These are phyloP conservation scores for Phialocephala subalpina DNA, from an alignment of 2,329 filamentous ascomycete genomes.

Conservation along the genomic window DNA sequence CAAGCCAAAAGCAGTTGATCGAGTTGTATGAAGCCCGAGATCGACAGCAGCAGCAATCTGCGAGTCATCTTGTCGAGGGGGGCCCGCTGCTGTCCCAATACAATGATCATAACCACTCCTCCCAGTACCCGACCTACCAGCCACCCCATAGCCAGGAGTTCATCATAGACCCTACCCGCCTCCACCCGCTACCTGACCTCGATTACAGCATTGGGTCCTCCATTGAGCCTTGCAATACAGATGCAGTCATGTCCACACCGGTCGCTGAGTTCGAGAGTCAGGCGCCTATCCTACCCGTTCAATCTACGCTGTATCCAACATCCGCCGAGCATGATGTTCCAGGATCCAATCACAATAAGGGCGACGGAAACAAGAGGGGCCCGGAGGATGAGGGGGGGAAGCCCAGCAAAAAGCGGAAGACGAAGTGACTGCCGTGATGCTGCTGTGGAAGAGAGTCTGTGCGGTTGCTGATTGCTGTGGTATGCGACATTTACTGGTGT, in stretches of 20 bases:
- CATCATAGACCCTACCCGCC: slow-evolving; percentile 16
- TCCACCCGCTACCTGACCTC: slow-evolving; percentile 14
- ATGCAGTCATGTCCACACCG: slow-evolving; percentile 9
- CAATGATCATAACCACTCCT: slow-evolving; percentile 16
- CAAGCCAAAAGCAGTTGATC: slow-evolving; percentile 26
- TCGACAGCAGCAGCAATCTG: slow-evolving; percentile 18
- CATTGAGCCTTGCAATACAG: slow-evolving; percentile 15
- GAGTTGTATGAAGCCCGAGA: slow-evolving; percentile 18
- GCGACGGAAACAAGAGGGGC: slow-evolving; percentile 18
- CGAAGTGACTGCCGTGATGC: slow-evolving; percentile 19
- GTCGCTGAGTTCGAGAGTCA: slow-evolving; percentile 7
- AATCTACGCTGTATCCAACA: slow-evolving; percentile 14
- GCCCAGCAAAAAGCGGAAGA: slow-evolving; percentile 22
- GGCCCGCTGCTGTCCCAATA: slow-evolving; percentile 20
- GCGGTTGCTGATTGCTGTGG: too few species aligned
- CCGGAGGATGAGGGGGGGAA: slow-evolving; percentile 16
- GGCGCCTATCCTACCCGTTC: not conserved
- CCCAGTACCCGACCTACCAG: slow-evolving; percentile 18
- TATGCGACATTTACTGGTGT: not conserved
- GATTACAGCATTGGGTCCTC: slow-evolving; percentile 23
- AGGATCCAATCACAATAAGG: slow-evolving; percentile 4
- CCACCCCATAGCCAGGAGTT: slow-evolving; percentile 16
- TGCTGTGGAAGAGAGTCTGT: not conserved
- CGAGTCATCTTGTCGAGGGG: slow-evolving; percentile 12
- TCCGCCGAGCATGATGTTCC: slow-evolving; percentile 14